Evolutionary conservation across 208 protist species (phyloP).

Genomic region (Blechomonas ayalai): DNA sequence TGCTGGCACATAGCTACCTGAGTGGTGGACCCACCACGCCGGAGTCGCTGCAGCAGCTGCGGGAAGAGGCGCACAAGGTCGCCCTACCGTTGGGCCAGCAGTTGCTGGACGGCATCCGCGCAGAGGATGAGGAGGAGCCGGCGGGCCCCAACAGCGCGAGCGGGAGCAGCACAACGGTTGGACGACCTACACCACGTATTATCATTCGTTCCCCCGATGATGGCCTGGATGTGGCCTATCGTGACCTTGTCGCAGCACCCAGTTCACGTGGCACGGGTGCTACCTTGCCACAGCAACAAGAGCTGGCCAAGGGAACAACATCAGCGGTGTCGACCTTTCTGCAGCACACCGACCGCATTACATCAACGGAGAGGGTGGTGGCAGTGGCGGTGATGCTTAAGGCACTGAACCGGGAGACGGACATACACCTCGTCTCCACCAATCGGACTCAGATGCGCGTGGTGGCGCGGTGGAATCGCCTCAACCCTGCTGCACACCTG

Average conservation of each 20-base stretch:
- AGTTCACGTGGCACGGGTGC: not conserved
- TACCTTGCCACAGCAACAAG: not conserved
- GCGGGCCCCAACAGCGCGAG: not conserved
- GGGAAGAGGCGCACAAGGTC: slow-evolving; percentile 20
- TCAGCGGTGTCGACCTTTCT: slow-evolving; percentile 10
- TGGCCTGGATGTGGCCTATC: no score
- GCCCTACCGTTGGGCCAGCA: not conserved
- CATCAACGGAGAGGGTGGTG: slow-evolving; percentile 58
- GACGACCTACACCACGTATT: not conserved
- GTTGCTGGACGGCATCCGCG: not conserved
- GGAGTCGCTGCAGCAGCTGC: slow-evolving; percentile 39
- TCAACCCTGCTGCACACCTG: slow-evolving; percentile 11
- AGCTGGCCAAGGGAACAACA: no score
- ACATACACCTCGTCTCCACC: slow-evolving; percentile 70
- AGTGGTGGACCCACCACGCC: slow-evolving; percentile 38
- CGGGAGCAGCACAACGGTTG: not conserved
- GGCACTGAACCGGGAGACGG: slow-evolving; percentile 71
- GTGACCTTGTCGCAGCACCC: no score
- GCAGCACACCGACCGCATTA: slow-evolving; percentile 30
- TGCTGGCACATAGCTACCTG: slow-evolving; percentile 71
- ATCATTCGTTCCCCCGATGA: no score
- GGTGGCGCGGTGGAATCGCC: slow-evolving; percentile 49
- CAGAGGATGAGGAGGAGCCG: not conserved
- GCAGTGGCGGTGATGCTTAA: slow-evolving; percentile 85
- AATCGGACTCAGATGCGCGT: slow-evolving; percentile 39